Evolutionary conservation across 306 rosid species (phyloP), one percentile per base, ranked within the genome.

Genomic region (Cucumis hystrix): DNA sequence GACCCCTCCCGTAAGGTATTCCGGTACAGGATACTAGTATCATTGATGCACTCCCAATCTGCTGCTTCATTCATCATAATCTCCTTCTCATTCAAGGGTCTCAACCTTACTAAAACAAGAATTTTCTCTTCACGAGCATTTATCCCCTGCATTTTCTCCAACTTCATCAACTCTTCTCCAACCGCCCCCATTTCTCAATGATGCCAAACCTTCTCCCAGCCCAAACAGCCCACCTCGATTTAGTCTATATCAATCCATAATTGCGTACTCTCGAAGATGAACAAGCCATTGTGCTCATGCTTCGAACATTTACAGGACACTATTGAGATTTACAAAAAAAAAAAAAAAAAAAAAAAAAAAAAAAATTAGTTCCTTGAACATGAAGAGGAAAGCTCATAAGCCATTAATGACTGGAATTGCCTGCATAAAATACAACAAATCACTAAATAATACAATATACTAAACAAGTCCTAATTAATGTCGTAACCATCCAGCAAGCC

Each of bases 41-140:
- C 99, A 79, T 92, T 92, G 83, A 96, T 92, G 90, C 98, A 92
- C 85, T 96, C 99, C 99, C 99, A 96, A 60, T 96, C 97, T 75
- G 97, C 91, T 16, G 84, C 91, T 83, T 96, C 98, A 84, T 75
- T 88, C 4, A 85, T 82, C 14, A 82, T 37, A 83, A 75, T 73
- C 89, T 96, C 99, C 91, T 88, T 96, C 77, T 89, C 97, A 68
- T 56, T 89, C 83, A 96, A 79, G 81, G 99, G 99, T 86, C 99
- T 92, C 82, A 96, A 78, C 84, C 99, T 88, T 76, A 96, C 86
- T 78, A 89, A 77, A 83, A 96, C 99, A 76, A 92, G 90, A 65
- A 96, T 96, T 95, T 92, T 96, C 93, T 96, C 99, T 82, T 92
- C 97, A 4, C 87, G 91, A 37, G 87, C 88, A 72, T 80, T 84